phyloP scores from a whole-genome alignment of 371 early-diverging fungal species.

The Mortierella sp. region DNA sequence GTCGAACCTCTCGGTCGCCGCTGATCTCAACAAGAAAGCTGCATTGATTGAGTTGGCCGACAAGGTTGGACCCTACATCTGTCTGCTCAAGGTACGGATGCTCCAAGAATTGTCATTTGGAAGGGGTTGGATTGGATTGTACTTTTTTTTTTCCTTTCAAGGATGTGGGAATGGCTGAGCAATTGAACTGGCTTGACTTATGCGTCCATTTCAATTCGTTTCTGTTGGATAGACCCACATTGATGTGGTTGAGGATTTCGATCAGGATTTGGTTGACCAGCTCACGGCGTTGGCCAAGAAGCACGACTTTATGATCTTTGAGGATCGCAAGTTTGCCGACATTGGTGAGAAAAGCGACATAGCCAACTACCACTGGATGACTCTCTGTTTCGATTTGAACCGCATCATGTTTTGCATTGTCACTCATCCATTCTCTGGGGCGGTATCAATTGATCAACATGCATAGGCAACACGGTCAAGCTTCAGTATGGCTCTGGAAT shows the following conservation, averaged over 20 bases:
- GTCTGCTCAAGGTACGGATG: constrained; percentile 86
- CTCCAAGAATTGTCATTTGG: neutral
- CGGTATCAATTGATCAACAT: neutral
- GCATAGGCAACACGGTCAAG: constrained; percentile 94
- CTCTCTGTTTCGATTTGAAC: no score
- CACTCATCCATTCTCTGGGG: no score
- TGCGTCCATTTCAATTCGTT: no score
- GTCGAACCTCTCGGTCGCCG: constrained; percentile 92
- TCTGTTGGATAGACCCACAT: constrained; percentile 96
- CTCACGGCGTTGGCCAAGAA: constrained; percentile 81
- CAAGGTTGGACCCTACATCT: constrained; percentile 92
- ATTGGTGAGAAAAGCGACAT: no score
- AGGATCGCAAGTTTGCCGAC: constrained; percentile 98
- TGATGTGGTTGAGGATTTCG: constrained; percentile 95
- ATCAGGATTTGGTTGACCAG: constrained; percentile 79
- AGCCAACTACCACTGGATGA: no score
- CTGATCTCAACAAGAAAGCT: constrained; percentile 89
- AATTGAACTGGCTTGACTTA: no score
- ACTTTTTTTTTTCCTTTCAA: neutral
- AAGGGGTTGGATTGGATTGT: constrained; percentile 7
- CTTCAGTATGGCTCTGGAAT: constrained; percentile 93
- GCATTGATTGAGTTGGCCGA: constrained; percentile 92
- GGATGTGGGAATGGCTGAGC: neutral
- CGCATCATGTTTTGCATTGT: no score
- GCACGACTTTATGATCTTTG: constrained; percentile 96